Evolutionary conservation across 2,329 filamentous ascomycete species (phyloP), one percentile per base, ranked within the genome.

Genomic region (Capronia americana): DNA sequence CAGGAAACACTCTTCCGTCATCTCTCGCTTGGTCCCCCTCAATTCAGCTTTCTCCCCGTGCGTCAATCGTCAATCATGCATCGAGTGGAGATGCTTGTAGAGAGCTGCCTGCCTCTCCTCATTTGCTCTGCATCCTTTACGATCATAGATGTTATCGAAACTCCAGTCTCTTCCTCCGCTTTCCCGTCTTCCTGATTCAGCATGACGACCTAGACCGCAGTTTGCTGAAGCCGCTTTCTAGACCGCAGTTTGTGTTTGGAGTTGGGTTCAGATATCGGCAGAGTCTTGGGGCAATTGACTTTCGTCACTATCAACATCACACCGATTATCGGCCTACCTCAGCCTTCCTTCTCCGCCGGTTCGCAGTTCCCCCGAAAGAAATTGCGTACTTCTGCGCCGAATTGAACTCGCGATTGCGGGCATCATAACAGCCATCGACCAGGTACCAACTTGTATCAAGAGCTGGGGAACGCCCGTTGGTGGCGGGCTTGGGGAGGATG

Each of bases 401-500:
- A 44, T 44, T 12, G 38, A 8, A 6, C 17, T n/a, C 11, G 53
- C 53, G 28, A 17, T 20, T 34, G 24, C 48, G 12, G 4, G 10
- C 26, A 55, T 20, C 12, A 12, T 6, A 57, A 24, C 20, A 44
- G 20, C 30, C 14, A 38, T 57, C 55, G 24, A 23, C n/a, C 3
- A n/a, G 23, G 17, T 28, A 11, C 4, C 24, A 2, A 28, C 6
- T 20, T 12, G 24, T n/a, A 55, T n/a, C 50, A 62, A 67, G 57
- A 66, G 56, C 24, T 57, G 63, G 57, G 41, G 58, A 34, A 32
- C 59, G 23, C 58, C 65, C 48, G 48, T 51, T 26, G 23, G 58
- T 51, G 57, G 63, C 30, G 32, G 54, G n/a, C 34, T 56, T 58
- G 60, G 60, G 65, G 60, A 68, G 57, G 68, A 74, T 68, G 59